phyloP scores from a whole-genome alignment of 768 basidiomycete species.

The Tricholoma terreum region DNA sequence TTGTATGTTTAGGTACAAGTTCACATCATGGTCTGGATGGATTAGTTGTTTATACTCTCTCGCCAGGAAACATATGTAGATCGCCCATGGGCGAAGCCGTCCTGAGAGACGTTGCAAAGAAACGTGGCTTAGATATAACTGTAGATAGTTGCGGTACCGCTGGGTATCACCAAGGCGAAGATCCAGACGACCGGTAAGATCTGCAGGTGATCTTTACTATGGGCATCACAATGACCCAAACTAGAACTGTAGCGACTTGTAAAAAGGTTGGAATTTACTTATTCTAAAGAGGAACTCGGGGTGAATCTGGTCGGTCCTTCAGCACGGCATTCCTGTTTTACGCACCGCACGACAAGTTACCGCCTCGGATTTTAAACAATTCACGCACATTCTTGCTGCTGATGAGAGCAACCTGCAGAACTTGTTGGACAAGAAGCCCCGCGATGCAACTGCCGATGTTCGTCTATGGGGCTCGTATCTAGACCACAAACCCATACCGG shows the following conservation, averaged over 20 bases:
- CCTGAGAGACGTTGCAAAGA: slow-evolving; percentile 60
- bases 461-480: slow-evolving; percentile 80
- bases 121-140: slow-evolving; percentile 60
- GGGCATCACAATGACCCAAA: not conserved
- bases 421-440: slow-evolving; percentile 49
- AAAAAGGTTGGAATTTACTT: slow-evolving; percentile 49
- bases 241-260: slow-evolving; percentile 64
- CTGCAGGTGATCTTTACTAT: not conserved
- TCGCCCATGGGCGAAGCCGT: slow-evolving; percentile 94
- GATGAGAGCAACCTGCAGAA: slow-evolving; percentile 73
- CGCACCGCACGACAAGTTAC: slow-evolving; percentile 67
- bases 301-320: not conserved
- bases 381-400: slow-evolving; percentile 84
- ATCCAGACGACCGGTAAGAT: slow-evolving; percentile 74
- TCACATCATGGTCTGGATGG: not conserved
- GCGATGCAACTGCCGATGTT: slow-evolving; percentile 58
- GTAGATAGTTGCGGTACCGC: slow-evolving; percentile 88
- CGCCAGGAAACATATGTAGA: slow-evolving; percentile 76
- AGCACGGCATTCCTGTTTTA: slow-evolving; percentile 73
- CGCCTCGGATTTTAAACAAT: slow-evolving; percentile 64
- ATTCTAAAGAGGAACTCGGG: not conserved
- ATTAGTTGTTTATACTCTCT: not conserved
- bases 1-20: slow-evolving; percentile 62
- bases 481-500: slow-evolving; percentile 67
- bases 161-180: slow-evolving; percentile 79